phyloP scores from a whole-genome alignment of 2,329 filamentous ascomycete genomes.

The Colletotrichum spinosum region DNA sequence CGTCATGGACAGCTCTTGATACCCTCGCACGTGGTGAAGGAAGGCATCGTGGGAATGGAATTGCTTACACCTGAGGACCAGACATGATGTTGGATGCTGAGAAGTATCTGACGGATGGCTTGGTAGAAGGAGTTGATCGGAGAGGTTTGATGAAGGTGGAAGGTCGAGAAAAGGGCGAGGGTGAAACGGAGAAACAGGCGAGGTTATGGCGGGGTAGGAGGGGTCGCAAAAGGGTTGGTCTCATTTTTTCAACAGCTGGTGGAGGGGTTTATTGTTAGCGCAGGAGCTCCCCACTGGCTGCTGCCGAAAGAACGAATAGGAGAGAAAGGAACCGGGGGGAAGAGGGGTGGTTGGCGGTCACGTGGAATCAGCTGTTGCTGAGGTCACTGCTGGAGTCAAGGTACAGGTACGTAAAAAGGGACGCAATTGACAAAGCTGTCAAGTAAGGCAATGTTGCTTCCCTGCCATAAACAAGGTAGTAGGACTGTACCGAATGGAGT shows the following conservation, averaged over 20 bases:
- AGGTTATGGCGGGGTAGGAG: conserved; percentile 41
- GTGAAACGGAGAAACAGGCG: conserved; percentile 40
- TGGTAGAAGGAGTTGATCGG: conserved; percentile 36
- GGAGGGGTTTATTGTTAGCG: conserved; percentile 40
- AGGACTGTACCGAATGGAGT: too few species aligned
- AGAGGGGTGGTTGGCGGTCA: conserved; percentile 20
- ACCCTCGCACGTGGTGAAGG: neutral
- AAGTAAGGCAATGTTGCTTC: too few species aligned
- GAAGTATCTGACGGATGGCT: conserved; percentile 55
- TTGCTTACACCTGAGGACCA: conserved; percentile 73
- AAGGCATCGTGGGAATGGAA: conserved; percentile 40
- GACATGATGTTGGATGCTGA: conserved; percentile 77
- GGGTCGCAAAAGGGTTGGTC: conserved; percentile 41
- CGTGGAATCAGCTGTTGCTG: conserved; percentile 36
- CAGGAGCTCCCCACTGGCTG: conserved; percentile 36
- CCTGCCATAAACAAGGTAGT: too few species aligned
- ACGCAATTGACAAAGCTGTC: neutral
- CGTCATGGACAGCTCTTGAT: conserved; percentile 34
- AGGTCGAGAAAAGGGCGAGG: conserved; percentile 41
- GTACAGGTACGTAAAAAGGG: conserved; percentile 10
- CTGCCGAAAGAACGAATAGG: conserved; percentile 26
- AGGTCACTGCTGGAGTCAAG: conserved; percentile 26
- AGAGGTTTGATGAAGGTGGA: conserved; percentile 39
- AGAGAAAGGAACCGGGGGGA: conserved; percentile 8
- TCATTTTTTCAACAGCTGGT: conserved; percentile 41